These are phyloP conservation scores for Meyerozyma sp. DNA, from an alignment of 1,139 yeast species.

Conservation along the genomic window DNA sequence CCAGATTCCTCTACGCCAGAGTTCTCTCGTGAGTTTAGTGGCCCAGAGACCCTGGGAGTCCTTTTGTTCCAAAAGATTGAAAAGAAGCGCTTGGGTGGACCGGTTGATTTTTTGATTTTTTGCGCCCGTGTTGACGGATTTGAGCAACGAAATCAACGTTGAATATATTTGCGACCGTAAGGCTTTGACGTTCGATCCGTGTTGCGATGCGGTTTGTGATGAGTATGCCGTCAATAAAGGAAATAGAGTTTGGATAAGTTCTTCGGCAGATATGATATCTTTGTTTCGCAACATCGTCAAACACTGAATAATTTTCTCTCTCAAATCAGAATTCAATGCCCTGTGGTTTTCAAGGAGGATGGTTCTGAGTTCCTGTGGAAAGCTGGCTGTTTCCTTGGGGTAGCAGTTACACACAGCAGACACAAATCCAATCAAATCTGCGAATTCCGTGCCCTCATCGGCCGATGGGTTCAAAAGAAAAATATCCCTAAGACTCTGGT, in stretches of 20 bases:
- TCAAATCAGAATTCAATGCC: conserved; percentile 73
- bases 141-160: conserved; percentile 71
- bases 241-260: conserved; percentile 77
- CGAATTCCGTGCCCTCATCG: conserved; percentile 65
- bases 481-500: conserved; percentile 83
- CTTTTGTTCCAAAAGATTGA: conserved; percentile 74
- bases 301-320: conserved; percentile 89
- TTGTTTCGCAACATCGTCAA: conserved; percentile 87
- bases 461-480: conserved; percentile 65
- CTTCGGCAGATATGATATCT: conserved; percentile 74
- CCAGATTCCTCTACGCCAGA: conserved; percentile 98
- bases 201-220: conserved; percentile 48
- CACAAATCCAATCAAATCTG: conserved; percentile 82
- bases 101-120: conserved; percentile 83
- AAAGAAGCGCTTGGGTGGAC: conserved; percentile 85
- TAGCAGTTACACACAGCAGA: conserved; percentile 88
- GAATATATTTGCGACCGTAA: conserved; percentile 78
- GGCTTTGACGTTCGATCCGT: conserved; percentile 59
- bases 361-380: conserved; percentile 73
- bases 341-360: conserved; percentile 71
- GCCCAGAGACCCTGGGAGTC: conserved; percentile 93
- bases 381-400: conserved; percentile 80
- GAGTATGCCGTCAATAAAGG: conserved; percentile 65
- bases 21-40: conserved; percentile 85
- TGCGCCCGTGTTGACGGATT: conserved; percentile 77